Evolutionary conservation across 768 basidiomycete genomes (phyloP).

Genomic region (Chalciporus sphaerocephalus): DNA sequence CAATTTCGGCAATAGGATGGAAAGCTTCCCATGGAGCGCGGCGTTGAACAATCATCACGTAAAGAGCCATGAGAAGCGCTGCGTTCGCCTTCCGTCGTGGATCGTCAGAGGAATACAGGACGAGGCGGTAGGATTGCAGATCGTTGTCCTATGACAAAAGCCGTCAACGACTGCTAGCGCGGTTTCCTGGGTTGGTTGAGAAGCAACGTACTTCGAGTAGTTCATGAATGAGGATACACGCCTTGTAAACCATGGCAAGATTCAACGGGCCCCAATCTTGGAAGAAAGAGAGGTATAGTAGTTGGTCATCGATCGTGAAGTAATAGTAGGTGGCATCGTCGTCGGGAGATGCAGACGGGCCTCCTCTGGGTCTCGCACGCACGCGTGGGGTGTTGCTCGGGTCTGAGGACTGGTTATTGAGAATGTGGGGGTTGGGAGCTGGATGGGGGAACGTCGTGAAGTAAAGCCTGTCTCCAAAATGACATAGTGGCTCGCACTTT

Average conservation of each 20-base stretch:
- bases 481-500: conserved; percentile 72
- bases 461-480: conserved; percentile 79
- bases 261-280: conserved; percentile 94
- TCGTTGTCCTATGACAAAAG: conserved; percentile 59
- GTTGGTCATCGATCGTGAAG: conserved; percentile 90
- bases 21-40: conserved; percentile 93
- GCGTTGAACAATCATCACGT: conserved; percentile 91
- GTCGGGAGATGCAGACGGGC: conserved; percentile 65
- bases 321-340: conserved; percentile 78
- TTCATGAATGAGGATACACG: conserved; percentile 87
- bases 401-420: conserved; percentile 58
- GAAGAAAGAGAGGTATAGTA: conserved; percentile 90
- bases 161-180: conserved; percentile 18
- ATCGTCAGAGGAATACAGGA: conserved; percentile 85
- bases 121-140: conserved; percentile 65
- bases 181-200: conserved; percentile 22
- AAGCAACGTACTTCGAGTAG: conserved; percentile 63
- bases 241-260: conserved; percentile 89
- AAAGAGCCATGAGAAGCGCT: conserved; percentile 89
- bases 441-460: conserved; percentile 88
- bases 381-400: conserved; percentile 54
- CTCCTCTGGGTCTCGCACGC: conserved; percentile 54
- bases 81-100: conserved; percentile 89
- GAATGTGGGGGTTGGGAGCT: conserved; percentile 55
- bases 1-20: conserved; percentile 85